Base-by-base conservation (phyloP, 108 stramenopile species). In the Fistulifera pelliculosa region DNA sequence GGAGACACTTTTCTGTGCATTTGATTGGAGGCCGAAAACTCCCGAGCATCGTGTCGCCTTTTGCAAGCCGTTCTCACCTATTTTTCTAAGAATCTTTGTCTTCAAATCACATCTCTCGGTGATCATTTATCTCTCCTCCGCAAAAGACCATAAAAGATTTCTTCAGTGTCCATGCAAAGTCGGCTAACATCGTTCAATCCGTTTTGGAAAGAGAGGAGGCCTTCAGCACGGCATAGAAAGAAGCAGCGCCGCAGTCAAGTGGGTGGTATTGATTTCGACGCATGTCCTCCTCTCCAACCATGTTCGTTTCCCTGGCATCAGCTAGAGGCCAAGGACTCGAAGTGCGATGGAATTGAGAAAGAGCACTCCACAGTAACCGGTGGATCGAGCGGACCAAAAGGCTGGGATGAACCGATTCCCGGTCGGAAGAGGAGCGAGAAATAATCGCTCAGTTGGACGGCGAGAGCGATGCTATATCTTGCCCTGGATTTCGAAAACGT, bases 351-450 rank as follows among this genome's bases (percentile, higher is more conserved):
- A 43, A 51, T 51, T 0, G 12, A 44, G n/a, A 43, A 3, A 18
- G 19, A 17, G 24, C 47, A 15, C 26, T 13, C 38, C 25, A 59
- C 18, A 15, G 5, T 2, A 45, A 38, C 19, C 8, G 48, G 28
- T 23, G 40, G 39, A 51, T 23, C 1, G 16, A 58, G 1, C 5
- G 40, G 41, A 18, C 38, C 4, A 2, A n/a, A 25, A 42, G 11
- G 21, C 38, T 50, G 4, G 0, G 28, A 27, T 16, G 64, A 75
- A 49, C 73, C 73, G 15, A 43, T 75, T 40, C 66, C 81, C 2
- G 81, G 81, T 16, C 60, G 40, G 72, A 62, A n/a, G 81, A 83
- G 61, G 81, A 83, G 58, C n/a, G 3, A 19, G 27, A 54, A 27
- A 64, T 83, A 18, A 17, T 79, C 1, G 4, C 42, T 15, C 27